Base-by-base conservation (phyloP, 106 monocot genomes). In the Dioscorea alata region DNA sequence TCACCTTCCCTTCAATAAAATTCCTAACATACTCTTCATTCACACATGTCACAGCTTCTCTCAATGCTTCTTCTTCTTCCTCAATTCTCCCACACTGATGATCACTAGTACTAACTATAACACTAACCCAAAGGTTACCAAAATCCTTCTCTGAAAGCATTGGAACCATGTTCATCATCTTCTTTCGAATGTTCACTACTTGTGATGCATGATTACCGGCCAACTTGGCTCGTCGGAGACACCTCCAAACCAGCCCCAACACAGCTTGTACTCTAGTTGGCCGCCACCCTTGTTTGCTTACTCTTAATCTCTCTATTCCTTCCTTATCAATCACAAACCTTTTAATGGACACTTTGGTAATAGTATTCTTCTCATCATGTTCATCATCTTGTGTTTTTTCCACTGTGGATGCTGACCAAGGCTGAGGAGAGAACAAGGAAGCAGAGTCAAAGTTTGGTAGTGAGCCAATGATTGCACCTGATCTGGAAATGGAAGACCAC, bases 261-360 rank as follows among this genome's bases (percentile, higher is more conserved):
- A 66, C 72, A 5, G 71, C 78, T 42, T 78, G 72, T 18, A 78
- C 71, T 54, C 78, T 31, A 17, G 72, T 72, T 10, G 72, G 61
- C 15, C 19, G 54, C 15, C 54, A 19, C 0, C 54, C 54, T 16
- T 54, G 12, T 54, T 14, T 8, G 19, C 54, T 5, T 16, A 18
- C 54, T 18, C 54, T 54, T 13, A 19, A 16, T 14, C 12, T 54
- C 42, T 42, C 42, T 8, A 18, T 22, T 33, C n/a, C 50, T 31
- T 22, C 48, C 56, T 61, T 4, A 79, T 68, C 73, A 42, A 61
- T 53, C 12, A 25, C 17, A 79, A 73, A 1, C 68, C 60, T 7
- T 19, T 6, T 7, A 63, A 13, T n/a, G 58, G n/a, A 16, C 59
- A 22, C 5, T 52, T 0, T 22, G 65, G 59, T 18, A 70, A 28